Percentiles rank a stretch among this genome's conserved stretches.
Conservation (phyloP, 495 filamentous ascomycete species). For the Melanomma pulvis-pyrius region DNA sequence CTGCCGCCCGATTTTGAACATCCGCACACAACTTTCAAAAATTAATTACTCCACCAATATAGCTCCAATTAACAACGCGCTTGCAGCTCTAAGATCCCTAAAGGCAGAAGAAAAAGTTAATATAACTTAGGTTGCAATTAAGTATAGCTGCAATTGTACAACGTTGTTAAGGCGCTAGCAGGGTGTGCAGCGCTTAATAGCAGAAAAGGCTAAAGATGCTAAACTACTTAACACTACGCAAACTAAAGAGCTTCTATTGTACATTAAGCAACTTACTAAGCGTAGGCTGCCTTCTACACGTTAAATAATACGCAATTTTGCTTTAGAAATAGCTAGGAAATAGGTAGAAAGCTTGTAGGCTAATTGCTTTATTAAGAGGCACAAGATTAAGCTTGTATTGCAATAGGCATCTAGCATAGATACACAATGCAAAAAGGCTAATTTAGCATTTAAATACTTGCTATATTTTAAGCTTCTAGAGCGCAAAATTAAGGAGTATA, state of each 20-base stretch:
- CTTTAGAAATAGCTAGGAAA: not conserved
- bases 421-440: not conserved
- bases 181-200: not conserved
- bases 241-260: slow-evolving; percentile 7
- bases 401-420: slow-evolving; percentile 10
- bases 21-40: not conserved
- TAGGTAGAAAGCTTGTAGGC: not conserved
- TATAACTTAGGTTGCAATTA: not conserved
- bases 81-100: not conserved
- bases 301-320: slow-evolving; percentile 15
- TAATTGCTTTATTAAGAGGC: slow-evolving; percentile 3
- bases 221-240: not conserved
- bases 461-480: slow-evolving; percentile 20
- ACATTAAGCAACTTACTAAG: slow-evolving; percentile 12
- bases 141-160: not conserved
- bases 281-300: slow-evolving; percentile 13
- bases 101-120: not conserved
- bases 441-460: slow-evolving; percentile 10
- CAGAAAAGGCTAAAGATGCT: not conserved
- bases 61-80: slow-evolving; percentile 2
- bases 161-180: not conserved
- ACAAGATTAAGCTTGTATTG: not conserved
- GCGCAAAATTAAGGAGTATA: slow-evolving; percentile 32
- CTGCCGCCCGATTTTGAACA: too few relatives aligned
- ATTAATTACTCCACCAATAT: slow-evolving; percentile 11